Base-by-base conservation (phyloP, 345 rosid species). In the Excoecaria cochinchinensis region DNA sequence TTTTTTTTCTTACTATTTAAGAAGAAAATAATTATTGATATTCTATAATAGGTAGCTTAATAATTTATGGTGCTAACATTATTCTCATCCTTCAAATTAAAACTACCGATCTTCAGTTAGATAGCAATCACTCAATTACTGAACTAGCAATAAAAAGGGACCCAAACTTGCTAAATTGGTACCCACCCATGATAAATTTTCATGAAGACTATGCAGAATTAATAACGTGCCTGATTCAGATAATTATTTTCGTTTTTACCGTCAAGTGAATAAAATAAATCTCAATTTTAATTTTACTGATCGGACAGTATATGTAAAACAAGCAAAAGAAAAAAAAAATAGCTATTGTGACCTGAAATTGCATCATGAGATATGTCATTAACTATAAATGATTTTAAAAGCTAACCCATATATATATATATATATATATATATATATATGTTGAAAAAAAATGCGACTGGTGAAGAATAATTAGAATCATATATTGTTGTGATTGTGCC, bases 401-500 rank as follows among this genome's bases (percentile, higher is more conserved):
- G 50, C n/a, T 8, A 22, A 16, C 25, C 25, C 16, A 67, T 67
- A 17, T 11, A 42, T 55, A n/a, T 13, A n/a, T n/a, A n/a, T n/a
- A n/a, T n/a, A n/a, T n/a, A n/a, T n/a, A n/a, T n/a, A n/a, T n/a
- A n/a, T n/a, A n/a, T n/a, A n/a, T n/a, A n/a, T n/a, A n/a, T n/a
- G n/a, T n/a, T n/a, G n/a, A n/a, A n/a, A 11, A 1, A 13, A 44
- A 3, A 42, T 7, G 39, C 38, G 6, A n/a, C 42, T 65, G 66
- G 59, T 6, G 48, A 56, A 46, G 17, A 42, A 46, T 64, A 8
- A 17, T 72, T 31, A 2, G 21, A 75, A 19, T 5, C 7, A 39
- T 6, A 36, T 3, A 15, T 51, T 44, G 22, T 14, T 55, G 64
- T 71, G 83, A 38, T 51, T 71, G 83, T 47, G 72, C 65, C 64